These are phyloP conservation scores for Golubevia sp. DNA, from an alignment of 1,284 basidiomycete genomes.

Conservation along the genomic window DNA sequence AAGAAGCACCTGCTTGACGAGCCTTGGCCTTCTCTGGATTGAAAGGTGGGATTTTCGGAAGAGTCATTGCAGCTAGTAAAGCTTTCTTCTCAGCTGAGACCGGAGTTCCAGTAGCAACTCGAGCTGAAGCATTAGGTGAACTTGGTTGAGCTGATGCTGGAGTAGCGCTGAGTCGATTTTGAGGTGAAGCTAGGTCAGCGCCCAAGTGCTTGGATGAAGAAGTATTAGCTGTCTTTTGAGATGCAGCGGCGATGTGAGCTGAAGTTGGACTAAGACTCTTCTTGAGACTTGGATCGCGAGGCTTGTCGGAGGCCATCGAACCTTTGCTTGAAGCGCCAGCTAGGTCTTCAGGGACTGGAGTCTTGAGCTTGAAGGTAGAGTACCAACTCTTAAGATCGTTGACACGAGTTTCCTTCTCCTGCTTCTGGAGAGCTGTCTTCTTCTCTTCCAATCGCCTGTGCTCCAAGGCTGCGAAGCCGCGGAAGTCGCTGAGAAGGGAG, in stretches of 20 bases:
- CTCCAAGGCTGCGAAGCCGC: too few species aligned
- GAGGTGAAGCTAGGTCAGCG: too few species aligned
- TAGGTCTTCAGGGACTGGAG: constrained; percentile 44
- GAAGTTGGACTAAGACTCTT: constrained; percentile 42
- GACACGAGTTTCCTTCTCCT: constrained; percentile 50
- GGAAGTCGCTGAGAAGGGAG: too few species aligned
- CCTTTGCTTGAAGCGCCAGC: constrained; percentile 18
- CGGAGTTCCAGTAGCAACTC: background rate
- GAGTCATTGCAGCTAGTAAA: constrained; percentile 44
- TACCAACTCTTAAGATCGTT: constrained; percentile 53
- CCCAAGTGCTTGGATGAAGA: too few species aligned
- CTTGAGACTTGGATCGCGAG: constrained; percentile 38
- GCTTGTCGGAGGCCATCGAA: constrained; percentile 26
- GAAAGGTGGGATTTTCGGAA: constrained; percentile 52
- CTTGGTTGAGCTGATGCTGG: too few species aligned
- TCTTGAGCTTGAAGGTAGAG: constrained; percentile 54
- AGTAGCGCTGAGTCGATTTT: too few species aligned
- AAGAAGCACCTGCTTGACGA: constrained; percentile 22
- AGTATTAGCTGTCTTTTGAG: too few species aligned
- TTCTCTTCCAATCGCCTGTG: constrained; percentile 9
- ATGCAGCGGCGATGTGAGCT: constrained; percentile 11
- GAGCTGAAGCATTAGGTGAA: background rate
- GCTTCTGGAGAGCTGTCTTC: constrained; percentile 49
- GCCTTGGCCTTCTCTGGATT: constrained; percentile 39
- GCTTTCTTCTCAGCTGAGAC: constrained; percentile 35